Evolutionary conservation across 129 eudicot species (phyloP), one percentile per base, ranked within the genome.

Genomic region (Escallonia herrerae): DNA sequence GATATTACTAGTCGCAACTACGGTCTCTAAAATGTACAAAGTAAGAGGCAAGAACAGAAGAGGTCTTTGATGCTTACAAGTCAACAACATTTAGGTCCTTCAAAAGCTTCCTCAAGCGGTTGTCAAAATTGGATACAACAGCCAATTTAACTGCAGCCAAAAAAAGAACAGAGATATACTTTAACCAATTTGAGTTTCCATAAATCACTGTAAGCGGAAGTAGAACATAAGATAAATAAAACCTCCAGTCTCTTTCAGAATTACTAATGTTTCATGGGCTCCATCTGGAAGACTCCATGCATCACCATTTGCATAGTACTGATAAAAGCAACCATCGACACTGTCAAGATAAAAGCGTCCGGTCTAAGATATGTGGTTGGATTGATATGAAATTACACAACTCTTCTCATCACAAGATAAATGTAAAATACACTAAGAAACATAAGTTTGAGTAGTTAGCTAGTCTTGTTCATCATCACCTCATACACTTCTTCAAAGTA

Each of bases 251-350:
- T 86, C 82, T 82, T 82, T 88, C 55, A 93, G 78, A 68, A 62
- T 55, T 43, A 68, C 58, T 41, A 93, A 69, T 33, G 90, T 71
- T 70, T 93, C 95, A 66, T 77, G 62, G 22, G 96, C 95, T 75
- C 99, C 99, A 46, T 73, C 42, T 41, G 99, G 99, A 75, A 89
- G 99, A 86, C 81, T 82, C 96, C 99, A 93, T 42, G 96, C 99
- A 75, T 89, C 81, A 67, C 90, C 99, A 74, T 77, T 83, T 38
- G 99, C 99, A 70, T 83, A 93, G 75, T 89, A 76, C 99, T 89
- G 80, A 59, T 59, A 37, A 55, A 53, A 70, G 59, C 38, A 60
- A 59, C 50, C 68, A 55, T 37, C 60, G 40, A 64, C 48, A 68
- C 43, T 67, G 5, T 53, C 2, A 40, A 52, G 13, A 56, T 33